Conservation (phyloP, 2,329 filamentous ascomycete genomes). For the Arthrobotrys conoides region DNA sequence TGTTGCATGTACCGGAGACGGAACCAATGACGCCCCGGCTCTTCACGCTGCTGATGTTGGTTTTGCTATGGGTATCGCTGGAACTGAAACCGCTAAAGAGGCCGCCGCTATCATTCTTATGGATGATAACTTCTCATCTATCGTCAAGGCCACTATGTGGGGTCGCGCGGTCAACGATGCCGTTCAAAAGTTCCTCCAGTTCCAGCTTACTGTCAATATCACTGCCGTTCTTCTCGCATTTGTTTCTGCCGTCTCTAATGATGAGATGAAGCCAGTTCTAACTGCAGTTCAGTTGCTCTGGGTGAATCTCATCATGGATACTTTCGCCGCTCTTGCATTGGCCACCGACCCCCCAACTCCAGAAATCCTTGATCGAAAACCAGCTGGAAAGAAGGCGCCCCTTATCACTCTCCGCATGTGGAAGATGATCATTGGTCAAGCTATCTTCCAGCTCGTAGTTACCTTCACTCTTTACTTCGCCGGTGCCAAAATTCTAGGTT, state of each 20-base stretch:
- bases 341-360: conserved; percentile 91
- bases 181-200: conserved; percentile 72
- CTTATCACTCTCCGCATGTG: conserved; percentile 93
- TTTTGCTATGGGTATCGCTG: conserved; percentile 78
- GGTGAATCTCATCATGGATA: conserved; percentile 99
- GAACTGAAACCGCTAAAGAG: conserved; percentile 76
- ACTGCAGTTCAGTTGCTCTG: conserved; percentile 92
- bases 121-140: conserved; percentile 76
- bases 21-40: conserved; percentile 77
- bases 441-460: conserved; percentile 85
- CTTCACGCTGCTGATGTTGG: conserved; percentile 77
- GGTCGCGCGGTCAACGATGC: conserved; percentile 74
- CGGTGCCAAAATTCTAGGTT: conserved; percentile 74
- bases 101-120: conserved; percentile 75
- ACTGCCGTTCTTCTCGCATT: conserved; percentile 91
- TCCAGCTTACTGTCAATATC: conserved; percentile 89
- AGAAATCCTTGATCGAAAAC: conserved; percentile 83
- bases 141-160: conserved; percentile 76
- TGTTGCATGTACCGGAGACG: conserved; percentile 77
- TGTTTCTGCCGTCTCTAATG: conserved; percentile 83
- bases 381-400: conserved; percentile 79
- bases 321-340: conserved; percentile 87
- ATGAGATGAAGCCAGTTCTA: conserved; percentile 79
- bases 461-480: conserved; percentile 89
- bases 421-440: conserved; percentile 98